These are phyloP conservation scores for Tieghemiomyces parasiticus DNA, from an alignment of 192 early-diverging fungal species.

Conservation along the genomic window DNA sequence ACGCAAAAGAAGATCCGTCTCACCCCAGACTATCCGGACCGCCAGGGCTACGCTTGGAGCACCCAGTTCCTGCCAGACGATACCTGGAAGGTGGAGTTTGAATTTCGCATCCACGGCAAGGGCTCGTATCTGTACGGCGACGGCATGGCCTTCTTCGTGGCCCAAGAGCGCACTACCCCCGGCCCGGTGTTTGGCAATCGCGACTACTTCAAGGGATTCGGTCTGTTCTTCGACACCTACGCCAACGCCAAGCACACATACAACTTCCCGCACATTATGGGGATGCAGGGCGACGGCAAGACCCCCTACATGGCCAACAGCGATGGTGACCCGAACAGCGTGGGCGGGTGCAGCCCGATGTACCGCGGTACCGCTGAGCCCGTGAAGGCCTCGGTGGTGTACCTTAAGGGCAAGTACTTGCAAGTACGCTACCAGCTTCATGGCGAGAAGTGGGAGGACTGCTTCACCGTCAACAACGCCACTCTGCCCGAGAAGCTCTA, in stretches of 20 bases:
- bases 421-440: conserved; percentile 34
- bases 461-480: conserved; percentile 67
- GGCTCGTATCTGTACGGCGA: conserved; percentile 74
- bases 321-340: conserved; percentile 60
- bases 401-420: conserved; percentile 43
- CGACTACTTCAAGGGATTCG: conserved; percentile 82
- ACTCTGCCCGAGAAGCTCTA: conserved; percentile 64
- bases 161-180: conserved; percentile 42
- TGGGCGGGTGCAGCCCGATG: conserved; percentile 56
- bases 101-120: conserved; percentile 73
- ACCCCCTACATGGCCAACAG: conserved; percentile 70
- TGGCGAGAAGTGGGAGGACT: conserved; percentile 59
- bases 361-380: conserved; percentile 51
- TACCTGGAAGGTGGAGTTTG: conserved; percentile 71
- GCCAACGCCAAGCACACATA: conserved; percentile 54
- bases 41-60: conserved; percentile 72
- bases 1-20: conserved; percentile 75
- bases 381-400: conserved; percentile 54
- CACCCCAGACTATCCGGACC: conserved; percentile 64
- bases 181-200: conserved; percentile 84
- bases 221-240: conserved; percentile 96
- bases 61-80: conserved; percentile 19
- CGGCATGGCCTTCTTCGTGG: conserved; percentile 93
- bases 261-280: conserved; percentile 78
- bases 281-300: conserved; percentile 85